Conservation (phyloP, 345 rosid species). For the Bruguiera parviflora region DNA sequence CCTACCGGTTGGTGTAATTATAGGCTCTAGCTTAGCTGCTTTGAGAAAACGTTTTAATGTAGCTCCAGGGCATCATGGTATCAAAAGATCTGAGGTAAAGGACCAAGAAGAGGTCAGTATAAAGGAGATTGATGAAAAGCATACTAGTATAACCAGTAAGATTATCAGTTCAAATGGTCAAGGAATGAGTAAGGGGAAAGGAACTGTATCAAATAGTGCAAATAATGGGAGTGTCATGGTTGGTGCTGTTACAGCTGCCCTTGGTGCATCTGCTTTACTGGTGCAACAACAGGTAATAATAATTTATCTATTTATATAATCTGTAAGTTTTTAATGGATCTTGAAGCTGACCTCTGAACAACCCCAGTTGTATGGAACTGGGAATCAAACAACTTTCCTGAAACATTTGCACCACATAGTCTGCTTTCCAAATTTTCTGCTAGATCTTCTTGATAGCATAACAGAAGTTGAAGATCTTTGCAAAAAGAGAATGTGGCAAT, state of each 20-base stretch:
- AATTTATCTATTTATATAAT: constrained; percentile 13
- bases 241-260: constrained; percentile 86
- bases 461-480: too few relatives aligned
- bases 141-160: constrained; percentile 20
- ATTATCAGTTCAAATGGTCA: constrained; percentile 18
- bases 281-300: constrained; percentile 59
- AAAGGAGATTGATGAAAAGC: constrained; percentile 20
- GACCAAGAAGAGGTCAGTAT: constrained; percentile 12
- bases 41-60: constrained; percentile 65
- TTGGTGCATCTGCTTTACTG: constrained; percentile 87
- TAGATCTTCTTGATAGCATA: too few relatives aligned
- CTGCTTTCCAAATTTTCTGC: too few relatives aligned
- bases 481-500: too few relatives aligned
- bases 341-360: background rate
- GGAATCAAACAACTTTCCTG: background rate
- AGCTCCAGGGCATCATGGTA: constrained; percentile 33
- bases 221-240: constrained; percentile 54
- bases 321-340: background rate
- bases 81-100: constrained; percentile 18
- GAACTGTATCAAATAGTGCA: constrained; percentile 28
- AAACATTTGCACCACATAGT: too few relatives aligned
- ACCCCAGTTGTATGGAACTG: background rate
- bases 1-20: constrained; percentile 75
- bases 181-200: constrained; percentile 28
- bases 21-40: constrained; percentile 90